These are phyloP conservation scores for Hyphodiscus sp. DNA, from an alignment of 2,329 filamentous ascomycete genomes.

Conservation along the genomic window DNA sequence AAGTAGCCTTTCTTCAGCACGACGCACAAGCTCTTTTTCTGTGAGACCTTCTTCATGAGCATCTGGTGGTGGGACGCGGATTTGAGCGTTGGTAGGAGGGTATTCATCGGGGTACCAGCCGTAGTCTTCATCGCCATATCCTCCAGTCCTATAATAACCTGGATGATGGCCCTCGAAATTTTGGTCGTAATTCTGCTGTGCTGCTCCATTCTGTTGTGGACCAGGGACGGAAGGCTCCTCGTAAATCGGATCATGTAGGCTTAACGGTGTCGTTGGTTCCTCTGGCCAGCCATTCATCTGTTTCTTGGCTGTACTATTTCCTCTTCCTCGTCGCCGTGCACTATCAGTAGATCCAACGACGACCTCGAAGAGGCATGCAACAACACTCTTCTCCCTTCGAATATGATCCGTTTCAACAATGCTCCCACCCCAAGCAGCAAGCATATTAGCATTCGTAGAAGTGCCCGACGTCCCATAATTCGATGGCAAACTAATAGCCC, in stretches of 20 bases:
- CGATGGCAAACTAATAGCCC: constrained; percentile 22
- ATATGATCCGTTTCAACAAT: constrained; percentile 85
- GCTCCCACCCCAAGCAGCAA: constrained; percentile 53
- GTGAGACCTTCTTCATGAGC: constrained; percentile 52
- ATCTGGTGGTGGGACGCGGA: constrained; percentile 54
- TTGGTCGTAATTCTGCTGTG: constrained; percentile 23
- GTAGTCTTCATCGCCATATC: constrained; percentile 24
- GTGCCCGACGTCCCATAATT: constrained; percentile 16
- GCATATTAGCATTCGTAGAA: constrained; percentile 36
- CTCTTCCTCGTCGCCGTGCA: constrained; percentile 28
- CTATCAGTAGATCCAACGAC: constrained; percentile 82
- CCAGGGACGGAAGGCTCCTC: constrained; percentile 13
- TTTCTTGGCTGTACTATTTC: constrained; percentile 12
- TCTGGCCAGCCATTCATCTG: constrained; percentile 15
- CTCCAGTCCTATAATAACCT: constrained; percentile 15
- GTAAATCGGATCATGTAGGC: constrained; percentile 18
- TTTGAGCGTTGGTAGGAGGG: constrained; percentile 33
- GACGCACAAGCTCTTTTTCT: constrained; percentile 75
- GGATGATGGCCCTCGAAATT: constrained; percentile 24
- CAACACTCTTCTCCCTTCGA: constrained; percentile 84
- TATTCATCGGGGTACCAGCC: constrained; percentile 31
- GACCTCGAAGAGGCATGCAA: constrained; percentile 79
- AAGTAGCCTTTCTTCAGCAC: constrained; percentile 70
- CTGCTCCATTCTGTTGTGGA: constrained; percentile 3
- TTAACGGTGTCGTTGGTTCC: constrained; percentile 10